These are phyloP conservation scores for Penicillium angulare DNA, from an alignment of 495 filamentous ascomycete species.

Conservation along the genomic window DNA sequence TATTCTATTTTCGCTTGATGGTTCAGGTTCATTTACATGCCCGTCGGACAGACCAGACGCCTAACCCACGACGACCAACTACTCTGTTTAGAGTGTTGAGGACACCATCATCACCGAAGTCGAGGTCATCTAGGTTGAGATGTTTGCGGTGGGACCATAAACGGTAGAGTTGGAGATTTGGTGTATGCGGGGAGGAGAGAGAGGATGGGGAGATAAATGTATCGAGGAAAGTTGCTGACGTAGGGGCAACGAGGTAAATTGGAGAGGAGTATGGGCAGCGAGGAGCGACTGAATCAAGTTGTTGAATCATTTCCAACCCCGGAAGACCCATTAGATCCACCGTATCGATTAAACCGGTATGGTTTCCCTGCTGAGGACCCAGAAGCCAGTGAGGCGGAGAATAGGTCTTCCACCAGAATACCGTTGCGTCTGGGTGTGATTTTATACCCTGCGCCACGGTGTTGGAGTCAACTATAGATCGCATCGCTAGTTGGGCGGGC, in stretches of 20 bases:
- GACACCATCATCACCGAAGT: constrained; percentile 83
- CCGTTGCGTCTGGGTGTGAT: constrained; percentile 56
- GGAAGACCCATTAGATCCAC: constrained; percentile 80
- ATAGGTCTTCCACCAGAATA: constrained; percentile 98
- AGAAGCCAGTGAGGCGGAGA: constrained; percentile 90
- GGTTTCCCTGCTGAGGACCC: constrained; percentile 60
- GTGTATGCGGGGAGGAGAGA: constrained; percentile 1
- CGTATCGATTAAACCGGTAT: constrained; percentile 54
- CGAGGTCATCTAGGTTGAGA: constrained; percentile 89
- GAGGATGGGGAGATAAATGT: constrained; percentile 43
- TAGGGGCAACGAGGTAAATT: constrained; percentile 66
- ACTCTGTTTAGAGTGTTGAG: constrained; percentile 70
- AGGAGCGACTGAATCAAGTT: constrained; percentile 53
- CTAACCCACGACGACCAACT: constrained; percentile 75
- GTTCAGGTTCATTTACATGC: constrained; percentile 14
- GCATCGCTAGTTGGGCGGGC: constrained; percentile 66
- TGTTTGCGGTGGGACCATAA: constrained; percentile 74
- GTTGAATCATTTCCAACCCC: constrained; percentile 56
- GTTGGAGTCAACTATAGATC: constrained; percentile 31
- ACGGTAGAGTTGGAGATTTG: constrained; percentile 48
- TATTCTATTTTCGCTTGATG: not conserved
- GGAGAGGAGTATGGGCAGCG: constrained; percentile 44
- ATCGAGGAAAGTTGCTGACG: constrained; percentile 70
- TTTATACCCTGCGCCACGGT: constrained; percentile 23
- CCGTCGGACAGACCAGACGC: constrained; percentile 65